phyloP scores from a whole-genome alignment of 2,329 filamentous ascomycete species.

The Coleophoma crateriformis region DNA sequence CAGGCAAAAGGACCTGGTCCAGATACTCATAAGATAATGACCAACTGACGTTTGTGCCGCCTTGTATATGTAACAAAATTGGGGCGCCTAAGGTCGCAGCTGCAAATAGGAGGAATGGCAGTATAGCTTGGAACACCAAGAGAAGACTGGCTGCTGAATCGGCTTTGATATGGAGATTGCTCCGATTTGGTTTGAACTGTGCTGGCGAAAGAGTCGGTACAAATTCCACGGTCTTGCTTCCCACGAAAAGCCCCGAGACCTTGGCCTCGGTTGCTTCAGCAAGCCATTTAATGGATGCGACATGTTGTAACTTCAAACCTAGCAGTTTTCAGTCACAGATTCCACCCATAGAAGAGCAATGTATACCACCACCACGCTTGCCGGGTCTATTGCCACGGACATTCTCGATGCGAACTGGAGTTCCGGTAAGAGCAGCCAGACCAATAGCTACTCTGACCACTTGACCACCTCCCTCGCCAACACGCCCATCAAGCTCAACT shows the following conservation, averaged over 20 bases:
- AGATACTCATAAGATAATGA: conserved; percentile 57
- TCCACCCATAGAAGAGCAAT: background rate
- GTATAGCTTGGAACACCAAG: conserved; percentile 53
- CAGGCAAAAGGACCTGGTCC: conserved; percentile 53
- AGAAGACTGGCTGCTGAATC: conserved; percentile 49
- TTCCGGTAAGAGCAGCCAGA: conserved; percentile 49
- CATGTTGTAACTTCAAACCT: conserved; percentile 58
- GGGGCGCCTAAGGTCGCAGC: conserved; percentile 36
- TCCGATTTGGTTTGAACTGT: conserved; percentile 29
- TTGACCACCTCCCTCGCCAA: conserved; percentile 58
- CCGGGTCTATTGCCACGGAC: conserved; percentile 46
- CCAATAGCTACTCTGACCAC: conserved; percentile 50
- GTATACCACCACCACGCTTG: conserved; percentile 16
- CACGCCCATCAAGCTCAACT: conserved; percentile 48
- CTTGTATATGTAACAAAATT: conserved; percentile 45
- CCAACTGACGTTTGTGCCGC: conserved; percentile 54
- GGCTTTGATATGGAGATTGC: conserved; percentile 40
- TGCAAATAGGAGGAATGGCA: conserved; percentile 53
- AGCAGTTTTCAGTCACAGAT: background rate
- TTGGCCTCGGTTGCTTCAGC: conserved; percentile 45
- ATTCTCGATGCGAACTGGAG: conserved; percentile 46
- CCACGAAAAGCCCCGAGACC: conserved; percentile 43
- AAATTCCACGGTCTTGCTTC: conserved; percentile 34
- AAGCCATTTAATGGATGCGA: conserved; percentile 49
- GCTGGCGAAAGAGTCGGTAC: conserved; percentile 21